Base-by-base conservation (phyloP, 371 early-diverging fungal species). In the Entomophthora muscae region DNA sequence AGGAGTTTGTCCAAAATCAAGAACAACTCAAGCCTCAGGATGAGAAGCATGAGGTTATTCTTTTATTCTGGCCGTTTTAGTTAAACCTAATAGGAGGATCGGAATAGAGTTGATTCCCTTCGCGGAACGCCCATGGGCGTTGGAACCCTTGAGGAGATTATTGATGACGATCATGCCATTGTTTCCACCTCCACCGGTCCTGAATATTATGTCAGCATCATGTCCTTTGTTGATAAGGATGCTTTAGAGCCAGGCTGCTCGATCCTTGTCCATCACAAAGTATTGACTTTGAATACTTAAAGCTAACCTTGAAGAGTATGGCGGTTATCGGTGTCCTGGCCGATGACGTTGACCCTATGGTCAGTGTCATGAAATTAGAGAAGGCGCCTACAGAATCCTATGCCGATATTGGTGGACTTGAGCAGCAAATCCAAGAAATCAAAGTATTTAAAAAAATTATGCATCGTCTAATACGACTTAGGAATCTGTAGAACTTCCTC, bases 151-250 rank as follows among this genome's bases (percentile, higher is more conserved):
- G 99, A 99, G 75, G 99, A 99, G 74, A 98, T 99, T 67, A 94
- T 99, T 73, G 99, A 99, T 72, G 99, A 99, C 69, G 91, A 98
- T 73, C 99, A 99, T 72, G 99, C 98, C 51, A 99, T 99, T 72
- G 93, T 99, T 7, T 93, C 95, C 52, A 86, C 93, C 12, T 80
- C 91, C 29, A 83, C 91, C 26, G 99, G 99, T 22, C 96, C 98
- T 1, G 99, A 99, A 70, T 98, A 93, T 76, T 99, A 99, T 68
- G 99, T 99, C 26, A 85, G 84, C 67, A 94, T 99, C 64, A 84
- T 99, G 76, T 92, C 94, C 28, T 98, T 98, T 75, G 98, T 99
- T 0, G 99, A 99, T 75, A 97, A 97, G 77, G 99, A 99, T 75
- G 73, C 94, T 42, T 78, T 99, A 58, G 98, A 98, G 75, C 99